A percentile compares a stretch with the other conserved stretches of the same genome.
Evolutionary conservation across 352 stramenopile species (phyloP).

Genomic region (Globisporangium paddicum): DNA sequence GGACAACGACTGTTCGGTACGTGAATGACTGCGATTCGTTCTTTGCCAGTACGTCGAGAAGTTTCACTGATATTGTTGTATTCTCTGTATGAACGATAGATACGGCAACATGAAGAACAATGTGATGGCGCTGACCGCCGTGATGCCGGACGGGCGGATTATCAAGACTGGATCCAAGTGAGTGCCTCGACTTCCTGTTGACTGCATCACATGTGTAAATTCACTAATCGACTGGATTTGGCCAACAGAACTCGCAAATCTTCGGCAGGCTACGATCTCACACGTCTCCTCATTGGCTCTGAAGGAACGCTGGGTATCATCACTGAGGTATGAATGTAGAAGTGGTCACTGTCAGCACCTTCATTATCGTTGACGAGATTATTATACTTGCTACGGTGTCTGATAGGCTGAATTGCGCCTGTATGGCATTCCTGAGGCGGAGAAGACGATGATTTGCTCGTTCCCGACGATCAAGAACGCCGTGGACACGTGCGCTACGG

Average conservation of each 20-base stretch:
- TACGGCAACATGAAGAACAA: constrained; percentile 98
- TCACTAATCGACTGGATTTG: constrained; percentile 1
- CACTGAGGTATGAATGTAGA: constrained; percentile 88
- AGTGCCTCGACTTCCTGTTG: constrained; percentile 1
- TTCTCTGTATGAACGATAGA: constrained; percentile 15
- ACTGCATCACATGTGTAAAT: neutral
- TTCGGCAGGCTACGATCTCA: constrained; percentile 97
- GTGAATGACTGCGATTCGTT: neutral
- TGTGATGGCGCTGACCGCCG: constrained; percentile 90
- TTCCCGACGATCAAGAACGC: constrained; percentile 90
- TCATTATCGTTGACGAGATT: too few relatives aligned
- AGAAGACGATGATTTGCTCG: constrained; percentile 91
- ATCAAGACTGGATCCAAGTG: constrained; percentile 88
- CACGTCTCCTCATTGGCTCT: constrained; percentile 91
- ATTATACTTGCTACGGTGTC: too few relatives aligned
- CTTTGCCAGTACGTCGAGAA: neutral
- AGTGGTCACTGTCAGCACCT: too few relatives aligned
- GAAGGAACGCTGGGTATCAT: constrained; percentile 95
- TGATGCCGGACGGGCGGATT: constrained; percentile 88
- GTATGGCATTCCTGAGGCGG: constrained; percentile 87
- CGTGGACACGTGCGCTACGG: constrained; percentile 74
- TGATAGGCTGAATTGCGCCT: constrained; percentile 87
- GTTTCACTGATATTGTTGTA: neutral
- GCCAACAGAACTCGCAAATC: constrained; percentile 89
- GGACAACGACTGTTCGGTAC: constrained; percentile 84